These are phyloP conservation scores for Astrothelium macrocarpum DNA, from an alignment of 495 filamentous ascomycete species.

Conservation along the genomic window DNA sequence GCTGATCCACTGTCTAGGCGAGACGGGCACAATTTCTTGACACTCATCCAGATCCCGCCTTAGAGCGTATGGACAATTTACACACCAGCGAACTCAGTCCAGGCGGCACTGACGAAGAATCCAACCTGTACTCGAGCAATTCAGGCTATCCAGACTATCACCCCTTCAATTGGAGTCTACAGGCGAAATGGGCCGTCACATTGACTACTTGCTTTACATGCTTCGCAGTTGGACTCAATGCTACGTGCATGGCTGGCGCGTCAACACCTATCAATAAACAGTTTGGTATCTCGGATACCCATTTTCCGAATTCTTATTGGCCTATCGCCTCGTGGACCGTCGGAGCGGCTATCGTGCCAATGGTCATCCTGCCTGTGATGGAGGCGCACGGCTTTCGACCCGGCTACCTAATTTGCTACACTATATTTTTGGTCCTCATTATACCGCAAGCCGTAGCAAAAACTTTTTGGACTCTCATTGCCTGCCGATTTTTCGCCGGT, in stretches of 20 bases:
- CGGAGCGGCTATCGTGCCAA: constrained; percentile 39
- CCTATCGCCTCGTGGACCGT: constrained; percentile 41
- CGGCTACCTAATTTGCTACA: constrained; percentile 39
- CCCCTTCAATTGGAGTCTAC: not conserved
- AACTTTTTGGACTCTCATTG: constrained; percentile 43
- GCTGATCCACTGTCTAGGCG: no score
- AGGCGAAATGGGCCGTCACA: not conserved
- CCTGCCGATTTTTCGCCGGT: constrained; percentile 41
- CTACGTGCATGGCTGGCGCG: not conserved
- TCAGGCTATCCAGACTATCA: no score
- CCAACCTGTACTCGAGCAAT: no score
- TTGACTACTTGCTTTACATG: not conserved
- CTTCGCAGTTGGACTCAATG: not conserved
- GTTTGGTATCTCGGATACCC: constrained; percentile 35
- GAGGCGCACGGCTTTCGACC: constrained; percentile 42
- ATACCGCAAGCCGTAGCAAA: constrained; percentile 41
- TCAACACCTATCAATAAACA: constrained; percentile 15
- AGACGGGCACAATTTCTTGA: no score
- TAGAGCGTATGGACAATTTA: no score
- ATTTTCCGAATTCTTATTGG: constrained; percentile 46
- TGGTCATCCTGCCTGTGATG: constrained; percentile 43
- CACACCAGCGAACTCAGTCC: no score
- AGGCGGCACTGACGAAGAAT: no score
- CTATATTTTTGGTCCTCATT: constrained; percentile 37
- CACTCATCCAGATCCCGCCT: no score